Evolutionary conservation across 192 early-diverging fungal genomes (phyloP), one percentile per base, ranked within the genome.

Genomic region (Allomyces arbusculus): DNA sequence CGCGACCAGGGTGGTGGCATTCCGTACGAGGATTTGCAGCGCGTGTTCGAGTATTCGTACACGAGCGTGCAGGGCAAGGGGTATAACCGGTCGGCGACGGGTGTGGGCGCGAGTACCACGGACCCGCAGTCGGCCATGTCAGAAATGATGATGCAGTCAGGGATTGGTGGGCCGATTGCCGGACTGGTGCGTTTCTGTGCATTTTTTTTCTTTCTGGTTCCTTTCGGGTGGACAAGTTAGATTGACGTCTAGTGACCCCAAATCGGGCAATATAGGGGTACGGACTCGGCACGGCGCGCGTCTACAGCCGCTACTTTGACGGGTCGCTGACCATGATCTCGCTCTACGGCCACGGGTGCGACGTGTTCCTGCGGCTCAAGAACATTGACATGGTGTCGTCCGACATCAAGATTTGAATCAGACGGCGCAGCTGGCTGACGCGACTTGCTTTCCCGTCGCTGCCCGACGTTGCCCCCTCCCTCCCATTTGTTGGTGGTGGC

Each of bases 1-100:
- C 75, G 91, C 24, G 94, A 97, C 70, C 86, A 88, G 67, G 94
- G 94, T 44, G 91, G 93, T 24, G 95, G 95, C 24, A 89, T 97
- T 63, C 72, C 87, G 10, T 72, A 79, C 22, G 74, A 86, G 65
- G 87, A 92, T 68, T 72, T 91, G 70, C 76, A 75, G 28, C 79
- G 83, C 22, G 80, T 93, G 3, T 97, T 92, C 78, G 91, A 97
- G 65, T 97, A 94, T 74, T 89, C 86, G 5, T 95, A 86, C 76
- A 92, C 95, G 12, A 93, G 92, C 5, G 89, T 93, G 22, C 78
- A 84, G 8, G 33, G 33, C 5, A 40, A 40, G 33, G 33, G 33
- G 33, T 40, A 40, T 40, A 40, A 40, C 33, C 33, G 33, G 33
- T 40, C 33, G 4, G 33, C 33, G 33, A 40, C 33, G 33, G 33